Base-by-base conservation (phyloP, 108 stramenopile species). In the Fragilaria radians region DNA sequence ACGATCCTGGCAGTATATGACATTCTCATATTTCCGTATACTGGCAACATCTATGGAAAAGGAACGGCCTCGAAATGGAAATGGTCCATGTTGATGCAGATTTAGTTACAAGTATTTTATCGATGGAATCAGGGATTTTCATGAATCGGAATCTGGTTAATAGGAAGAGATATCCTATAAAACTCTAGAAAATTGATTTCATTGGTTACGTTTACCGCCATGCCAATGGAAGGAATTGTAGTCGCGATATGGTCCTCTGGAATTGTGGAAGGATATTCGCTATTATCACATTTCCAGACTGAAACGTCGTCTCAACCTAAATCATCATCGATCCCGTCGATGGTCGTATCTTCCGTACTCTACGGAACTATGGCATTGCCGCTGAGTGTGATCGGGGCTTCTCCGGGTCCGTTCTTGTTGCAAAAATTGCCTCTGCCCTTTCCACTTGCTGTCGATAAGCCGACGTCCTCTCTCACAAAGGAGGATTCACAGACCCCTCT, bases 331-430 rank as follows among this genome's bases (percentile, higher is more conserved):
- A 27, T 18, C 1, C 52, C 27, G 3, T 34, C 34, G 25, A 32
- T 34, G 33, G n/a, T 57, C 4, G 32, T 57, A 33, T 32, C 55
- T 32, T 9, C 50, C 17, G 19, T 57, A 2, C 31, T 57, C 30
- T 57, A 57, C 32, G 55, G 55, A 3, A 57, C 55, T 1, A 1
- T 57, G n/a, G 29, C 55, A 23, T 21, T 57, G 19, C 55, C 55
- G 1, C 17, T 57, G n/a, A 36, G 55, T 36, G 18, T 57, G 3
- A 57, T 57, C 34, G 55, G 55, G 18, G 55, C 55, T 4, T 32
- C 55, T 19, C 55, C 55, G 32, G 55, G 55, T 5, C 31, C 22
- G 3, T 27, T 18, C 17, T 26, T 52, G 22, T 18, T 52, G 24
- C 18, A 17, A 52, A 18, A 2, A 1, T 27, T 52, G 24, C 52